Base-by-base conservation (phyloP, 176 grass and related monocot genomes). In the Carex cristatella region DNA sequence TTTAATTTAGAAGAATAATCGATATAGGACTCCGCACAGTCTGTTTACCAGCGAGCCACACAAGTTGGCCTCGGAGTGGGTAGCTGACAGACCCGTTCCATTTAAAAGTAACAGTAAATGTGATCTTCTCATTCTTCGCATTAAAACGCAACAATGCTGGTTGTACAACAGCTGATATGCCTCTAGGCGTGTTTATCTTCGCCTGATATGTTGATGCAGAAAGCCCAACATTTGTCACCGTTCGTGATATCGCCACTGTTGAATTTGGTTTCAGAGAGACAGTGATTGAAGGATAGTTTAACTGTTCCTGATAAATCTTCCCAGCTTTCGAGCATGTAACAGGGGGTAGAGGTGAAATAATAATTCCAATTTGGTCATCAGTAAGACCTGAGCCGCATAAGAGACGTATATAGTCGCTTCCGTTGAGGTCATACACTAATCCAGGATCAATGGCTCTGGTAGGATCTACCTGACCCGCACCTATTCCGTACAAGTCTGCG, bases 401-500 rank as follows among this genome's bases (percentile, higher is more conserved):
- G 54, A 72, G 79, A 11, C 42, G 10, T 19, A 87, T 82, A 37
- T 87, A 87, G 1, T 73, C 85, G 3, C 44, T 59, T 10, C 44
- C 44, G 10, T 56, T 60, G 10, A 82, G 10, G 65, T 87, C 85
- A 59, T 82, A 87, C 23, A 82, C 85, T 12, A 87, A 65, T 27
- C 85, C 88, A 0, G 88, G 88, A n/a, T 86, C 68, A 4, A 80
- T 10, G n/a, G 84, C 88, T 72, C 48, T 81, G 0, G 9, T 16
- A 58, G 88, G 70, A 58, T 90, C 65, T 76, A 90, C 88, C 16
- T 86, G 88, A 1, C 88, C 88, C 4, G 88, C 88, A 0, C 84
- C 88, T 12, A 79, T 61, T 6, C 78, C 46, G 61, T 79, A 79
- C 44, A 79, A 62, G 61, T 23, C 46, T 14, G 80, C 88, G 8